phyloP scores from a whole-genome alignment of 257 asterid species.

The Rauvolfia tetraphylla region DNA sequence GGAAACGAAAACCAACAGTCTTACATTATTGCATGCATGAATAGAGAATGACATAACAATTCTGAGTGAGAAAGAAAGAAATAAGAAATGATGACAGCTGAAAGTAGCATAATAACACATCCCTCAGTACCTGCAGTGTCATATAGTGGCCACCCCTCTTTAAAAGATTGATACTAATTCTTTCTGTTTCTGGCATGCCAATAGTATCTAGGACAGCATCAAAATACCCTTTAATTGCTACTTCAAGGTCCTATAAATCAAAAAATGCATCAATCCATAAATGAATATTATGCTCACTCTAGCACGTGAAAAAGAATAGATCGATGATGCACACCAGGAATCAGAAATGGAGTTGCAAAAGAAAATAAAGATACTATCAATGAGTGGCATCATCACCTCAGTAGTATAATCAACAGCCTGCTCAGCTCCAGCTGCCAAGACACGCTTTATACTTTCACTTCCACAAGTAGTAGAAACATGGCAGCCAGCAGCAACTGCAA shows the following conservation, averaged over 20 bases:
- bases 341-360: not conserved
- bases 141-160: slow-evolving; percentile 95
- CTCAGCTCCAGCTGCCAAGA: slow-evolving; percentile 82
- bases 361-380: not conserved
- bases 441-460: slow-evolving; percentile 62
- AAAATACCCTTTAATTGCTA: slow-evolving; percentile 68
- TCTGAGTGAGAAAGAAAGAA: not conserved
- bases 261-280: slow-evolving; percentile 10
- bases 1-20: slow-evolving; percentile 20
- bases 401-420: slow-evolving; percentile 75
- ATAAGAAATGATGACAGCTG: not conserved
- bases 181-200: slow-evolving; percentile 86
- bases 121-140: slow-evolving; percentile 64
- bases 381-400: slow-evolving; percentile 49
- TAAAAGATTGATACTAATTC: slow-evolving; percentile 61
- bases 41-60: slow-evolving; percentile 1
- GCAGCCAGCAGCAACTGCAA: slow-evolving; percentile 87
- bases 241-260: slow-evolving; percentile 59
- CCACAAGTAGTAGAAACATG: slow-evolving; percentile 90
- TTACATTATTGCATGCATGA: not conserved
- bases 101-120: slow-evolving; percentile 51
- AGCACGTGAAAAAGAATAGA: not conserved
- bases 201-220: slow-evolving; percentile 95
- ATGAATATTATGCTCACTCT: not conserved
- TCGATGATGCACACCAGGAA: not conserved